Percentiles rank a stretch among this genome's conserved stretches.
Conservation (phyloP, 108 stramenopile genomes). For the Skeletonema potamos region DNA sequence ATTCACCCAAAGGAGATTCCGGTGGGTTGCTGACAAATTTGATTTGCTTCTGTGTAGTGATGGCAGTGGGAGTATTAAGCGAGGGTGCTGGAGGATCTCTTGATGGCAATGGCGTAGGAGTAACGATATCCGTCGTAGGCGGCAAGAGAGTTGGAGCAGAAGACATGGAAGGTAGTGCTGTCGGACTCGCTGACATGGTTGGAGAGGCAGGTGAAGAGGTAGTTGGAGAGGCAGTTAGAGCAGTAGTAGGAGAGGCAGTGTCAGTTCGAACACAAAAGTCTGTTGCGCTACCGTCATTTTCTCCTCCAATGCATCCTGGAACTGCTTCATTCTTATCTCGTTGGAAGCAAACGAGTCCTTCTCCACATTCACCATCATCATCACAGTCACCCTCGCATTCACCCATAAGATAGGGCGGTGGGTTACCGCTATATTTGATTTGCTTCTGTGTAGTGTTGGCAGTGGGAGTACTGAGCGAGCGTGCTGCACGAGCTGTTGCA, state of each 20-base stretch:
- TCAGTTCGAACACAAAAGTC: slow-evolving; percentile 20
- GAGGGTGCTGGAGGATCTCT: background rate
- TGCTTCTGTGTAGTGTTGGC: background rate
- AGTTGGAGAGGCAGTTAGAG: too few species aligned
- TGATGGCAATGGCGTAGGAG: background rate
- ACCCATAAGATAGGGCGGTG: background rate
- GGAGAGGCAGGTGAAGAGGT: too few species aligned
- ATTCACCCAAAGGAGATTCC: background rate
- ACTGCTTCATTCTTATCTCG: slow-evolving; percentile 1
- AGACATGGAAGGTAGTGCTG: too few species aligned
- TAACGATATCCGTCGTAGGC: too few species aligned
- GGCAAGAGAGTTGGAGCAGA: background rate
- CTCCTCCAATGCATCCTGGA: slow-evolving; percentile 21
- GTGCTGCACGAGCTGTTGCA: too few species aligned
- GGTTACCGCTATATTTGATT: background rate
- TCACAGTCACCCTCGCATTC: slow-evolving; percentile 36
- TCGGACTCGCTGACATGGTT: too few species aligned
- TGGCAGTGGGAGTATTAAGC: background rate
- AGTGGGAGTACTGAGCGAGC: too few species aligned
- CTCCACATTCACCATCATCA: slow-evolving; percentile 20
- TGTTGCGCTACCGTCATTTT: background rate
- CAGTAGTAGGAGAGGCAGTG: background rate
- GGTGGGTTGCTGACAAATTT: background rate
- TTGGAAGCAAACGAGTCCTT: slow-evolving; percentile 23
- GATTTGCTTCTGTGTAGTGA: background rate